These are phyloP conservation scores for Mimosa pudica DNA, from an alignment of 306 rosid genomes.

Conservation along the genomic window DNA sequence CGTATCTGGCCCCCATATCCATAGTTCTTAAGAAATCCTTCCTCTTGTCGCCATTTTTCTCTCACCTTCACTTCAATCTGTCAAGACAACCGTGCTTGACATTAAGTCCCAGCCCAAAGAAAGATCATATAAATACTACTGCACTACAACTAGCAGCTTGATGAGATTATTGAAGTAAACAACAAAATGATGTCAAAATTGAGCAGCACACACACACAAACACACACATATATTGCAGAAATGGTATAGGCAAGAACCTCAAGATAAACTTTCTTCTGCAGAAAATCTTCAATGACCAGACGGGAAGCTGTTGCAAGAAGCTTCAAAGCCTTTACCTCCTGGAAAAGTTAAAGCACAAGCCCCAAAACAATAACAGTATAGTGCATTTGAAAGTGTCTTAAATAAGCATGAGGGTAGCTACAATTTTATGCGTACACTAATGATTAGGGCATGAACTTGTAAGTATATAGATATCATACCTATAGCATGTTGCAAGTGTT, in stretches of 20 bases:
- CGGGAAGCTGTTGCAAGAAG: conserved; percentile 93
- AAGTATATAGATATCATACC: too few relatives aligned
- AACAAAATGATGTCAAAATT: conserved; percentile 7
- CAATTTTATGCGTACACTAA: too few relatives aligned
- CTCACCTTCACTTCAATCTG: conserved; percentile 92
- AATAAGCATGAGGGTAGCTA: too few relatives aligned
- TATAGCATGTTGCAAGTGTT: too few relatives aligned
- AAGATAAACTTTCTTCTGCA: conserved; percentile 91
- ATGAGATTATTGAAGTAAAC: conserved; percentile 29
- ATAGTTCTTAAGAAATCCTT: conserved; percentile 70
- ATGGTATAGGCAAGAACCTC: conserved; percentile 54
- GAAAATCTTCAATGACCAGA: conserved; percentile 81
- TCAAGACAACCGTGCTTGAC: conserved; percentile 34
- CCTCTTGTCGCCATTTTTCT: conserved; percentile 96
- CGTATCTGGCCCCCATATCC: conserved; percentile 89
- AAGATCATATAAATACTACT: conserved; percentile 1
- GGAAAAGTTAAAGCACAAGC: conserved; percentile 38
- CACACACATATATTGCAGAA: background rate
- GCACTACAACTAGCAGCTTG: conserved; percentile 11
- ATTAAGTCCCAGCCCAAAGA: conserved; percentile 28
- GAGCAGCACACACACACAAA: background rate
- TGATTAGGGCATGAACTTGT: too few relatives aligned
- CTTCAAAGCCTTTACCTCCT: conserved; percentile 96
- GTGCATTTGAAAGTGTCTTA: too few relatives aligned
- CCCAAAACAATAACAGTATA: conserved; percentile 22